A percentile compares a stretch with the other conserved stretches of the same genome.
These are phyloP conservation scores for Dictyostelium discoideum DNA, from an alignment of 78 protist genomes.

Conservation along the genomic window DNA sequence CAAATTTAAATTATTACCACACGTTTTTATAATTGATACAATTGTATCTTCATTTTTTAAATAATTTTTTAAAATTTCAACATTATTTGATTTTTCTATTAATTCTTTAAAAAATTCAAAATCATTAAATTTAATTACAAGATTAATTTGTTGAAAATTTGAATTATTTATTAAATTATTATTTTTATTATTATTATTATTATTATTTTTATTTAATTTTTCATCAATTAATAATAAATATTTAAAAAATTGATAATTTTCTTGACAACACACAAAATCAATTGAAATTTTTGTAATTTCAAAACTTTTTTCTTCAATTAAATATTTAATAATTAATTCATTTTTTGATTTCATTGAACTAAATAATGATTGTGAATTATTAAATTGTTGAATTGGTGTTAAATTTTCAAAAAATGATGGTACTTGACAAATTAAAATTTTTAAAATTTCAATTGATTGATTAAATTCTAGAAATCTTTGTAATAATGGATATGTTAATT, in stretches of 20 bases:
- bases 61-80: background rate
- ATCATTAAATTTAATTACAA: background rate
- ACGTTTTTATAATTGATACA: no score
- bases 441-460: background rate
- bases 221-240: background rate
- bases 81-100: background rate
- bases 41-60: background rate
- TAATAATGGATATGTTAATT: background rate
- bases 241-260: background rate
- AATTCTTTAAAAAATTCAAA: background rate
- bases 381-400: background rate
- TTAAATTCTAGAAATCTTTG: background rate
- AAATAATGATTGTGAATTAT: background rate
- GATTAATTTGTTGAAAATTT: background rate
- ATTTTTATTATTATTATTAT: background rate
- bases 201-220: background rate
- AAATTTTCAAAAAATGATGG: background rate
- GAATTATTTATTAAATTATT: background rate
- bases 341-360: background rate
- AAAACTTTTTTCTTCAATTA: background rate
- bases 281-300: background rate
- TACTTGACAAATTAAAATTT: background rate
- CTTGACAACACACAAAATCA: background rate
- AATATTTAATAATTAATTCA: background rate
- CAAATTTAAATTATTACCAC: background rate